Conservation (phyloP, 805 yeast genomes). For the Suhomyces xylopsoci region DNA sequence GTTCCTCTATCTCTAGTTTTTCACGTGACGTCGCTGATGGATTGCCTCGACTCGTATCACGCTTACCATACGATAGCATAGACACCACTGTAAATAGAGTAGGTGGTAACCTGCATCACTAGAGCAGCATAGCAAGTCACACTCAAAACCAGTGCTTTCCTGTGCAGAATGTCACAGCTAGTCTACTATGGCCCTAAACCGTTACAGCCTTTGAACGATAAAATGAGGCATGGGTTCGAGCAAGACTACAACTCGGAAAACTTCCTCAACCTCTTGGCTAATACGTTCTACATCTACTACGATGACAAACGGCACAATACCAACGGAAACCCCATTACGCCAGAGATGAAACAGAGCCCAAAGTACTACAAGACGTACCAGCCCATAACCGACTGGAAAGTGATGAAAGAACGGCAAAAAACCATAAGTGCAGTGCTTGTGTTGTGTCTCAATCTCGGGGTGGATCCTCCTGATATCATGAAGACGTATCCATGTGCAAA, state of each 20-base stretch:
- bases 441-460: constrained; percentile 86
- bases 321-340: constrained; percentile 74
- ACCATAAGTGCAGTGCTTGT: constrained; percentile 93
- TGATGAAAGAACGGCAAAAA: constrained; percentile 83
- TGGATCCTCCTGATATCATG: constrained; percentile 94
- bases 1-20: background rate
- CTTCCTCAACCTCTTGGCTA: constrained; percentile 53
- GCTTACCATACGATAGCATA: background rate
- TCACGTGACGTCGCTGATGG: background rate
- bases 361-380: constrained; percentile 50
- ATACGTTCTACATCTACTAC: constrained; percentile 76
- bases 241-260: constrained; percentile 57
- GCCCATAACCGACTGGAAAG: constrained; percentile 86
- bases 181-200: constrained; percentile 34
- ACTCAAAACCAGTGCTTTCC: too few species aligned
- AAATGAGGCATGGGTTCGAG: constrained; percentile 64
- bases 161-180: background rate
- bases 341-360: constrained; percentile 46
- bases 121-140: too few species aligned
- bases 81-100: background rate
- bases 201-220: constrained; percentile 48
- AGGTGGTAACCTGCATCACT: background rate
- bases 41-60: background rate
- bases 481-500: constrained; percentile 92
- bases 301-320: constrained; percentile 92